Evolutionary conservation across 768 basidiomycete genomes (phyloP).

Genomic region (Leccinum obscurum): DNA sequence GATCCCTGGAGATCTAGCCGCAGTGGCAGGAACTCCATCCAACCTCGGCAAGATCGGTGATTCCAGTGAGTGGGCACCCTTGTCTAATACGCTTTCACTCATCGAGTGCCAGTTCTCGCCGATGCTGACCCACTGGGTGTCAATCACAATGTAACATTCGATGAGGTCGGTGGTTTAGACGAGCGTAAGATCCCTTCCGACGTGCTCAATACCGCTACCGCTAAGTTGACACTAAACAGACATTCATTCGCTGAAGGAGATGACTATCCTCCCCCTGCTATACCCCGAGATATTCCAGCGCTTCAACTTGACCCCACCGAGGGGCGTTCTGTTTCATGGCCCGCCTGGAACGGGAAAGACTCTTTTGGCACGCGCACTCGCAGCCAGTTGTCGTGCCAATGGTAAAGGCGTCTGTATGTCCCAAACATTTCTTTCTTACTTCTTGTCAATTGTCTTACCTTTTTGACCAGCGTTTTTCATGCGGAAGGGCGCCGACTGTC

Average conservation of each 20-base stretch:
- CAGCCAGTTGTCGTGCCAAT: conserved; percentile 85
- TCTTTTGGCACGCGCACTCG: conserved; percentile 88
- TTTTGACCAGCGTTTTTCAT: conserved; percentile 88
- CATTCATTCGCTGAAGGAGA: conserved; percentile 95
- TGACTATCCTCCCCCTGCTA: conserved; percentile 92
- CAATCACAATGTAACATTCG: conserved; percentile 91
- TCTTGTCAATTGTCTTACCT: not conserved
- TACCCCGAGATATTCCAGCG: conserved; percentile 97
- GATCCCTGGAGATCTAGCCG: conserved; percentile 58
- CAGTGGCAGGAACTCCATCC: conserved; percentile 73
- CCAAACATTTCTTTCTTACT: not conserved
- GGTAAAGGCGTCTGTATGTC: conserved; percentile 87
- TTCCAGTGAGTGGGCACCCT: conserved; percentile 47
- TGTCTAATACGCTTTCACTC: conserved; percentile 17
- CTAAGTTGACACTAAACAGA: conserved; percentile 46
- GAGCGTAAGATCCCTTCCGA: conserved; percentile 59
- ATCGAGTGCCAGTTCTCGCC: conserved; percentile 61
- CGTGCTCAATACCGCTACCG: not conserved
- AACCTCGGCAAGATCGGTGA: conserved; percentile 86
- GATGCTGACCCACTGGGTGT: conserved; percentile 96
- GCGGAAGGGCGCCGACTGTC: conserved; percentile 97
- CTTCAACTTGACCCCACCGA: conserved; percentile 91
- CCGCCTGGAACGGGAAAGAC: conserved; percentile 99
- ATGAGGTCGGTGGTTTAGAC: conserved; percentile 94
- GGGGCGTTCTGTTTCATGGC: conserved; percentile 96